Evolutionary conservation across 2,329 filamentous ascomycete genomes (phyloP).

Genomic region (Cordyceps farinosa): DNA sequence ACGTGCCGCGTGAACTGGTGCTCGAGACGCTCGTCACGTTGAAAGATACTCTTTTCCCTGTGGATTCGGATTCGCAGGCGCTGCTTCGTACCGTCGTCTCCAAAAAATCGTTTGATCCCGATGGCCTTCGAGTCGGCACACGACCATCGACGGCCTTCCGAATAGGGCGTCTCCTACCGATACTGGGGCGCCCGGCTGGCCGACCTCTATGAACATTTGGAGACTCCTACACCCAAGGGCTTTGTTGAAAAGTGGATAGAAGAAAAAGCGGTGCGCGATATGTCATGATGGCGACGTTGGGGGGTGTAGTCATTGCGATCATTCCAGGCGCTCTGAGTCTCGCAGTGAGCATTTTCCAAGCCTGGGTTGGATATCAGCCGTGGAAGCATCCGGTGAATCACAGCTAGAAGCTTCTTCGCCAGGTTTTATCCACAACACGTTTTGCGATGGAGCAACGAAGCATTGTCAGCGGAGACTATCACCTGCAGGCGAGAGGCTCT

Average conservation of each 20-base stretch:
- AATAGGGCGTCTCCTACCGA: slow-evolving; percentile 17
- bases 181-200: slow-evolving; percentile 20
- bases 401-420: background rate
- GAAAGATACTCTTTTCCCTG: slow-evolving; percentile 20
- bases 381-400: slow-evolving; percentile 23
- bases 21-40: slow-evolving; percentile 20
- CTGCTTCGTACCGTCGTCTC: slow-evolving; percentile 15
- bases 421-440: background rate
- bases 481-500: background rate
- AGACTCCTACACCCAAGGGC: slow-evolving; percentile 21
- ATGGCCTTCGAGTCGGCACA: slow-evolving; percentile 17
- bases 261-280: slow-evolving; percentile 24
- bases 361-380: slow-evolving; percentile 24
- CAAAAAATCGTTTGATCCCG: slow-evolving; percentile 19
- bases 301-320: slow-evolving; percentile 23
- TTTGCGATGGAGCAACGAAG: background rate
- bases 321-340: slow-evolving; percentile 21
- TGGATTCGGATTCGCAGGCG: slow-evolving; percentile 19
- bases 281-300: slow-evolving; percentile 26
- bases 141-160: slow-evolving; percentile 5
- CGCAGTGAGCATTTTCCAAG: slow-evolving; percentile 21
- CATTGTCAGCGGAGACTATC: background rate
- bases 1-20: slow-evolving; percentile 19
- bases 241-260: slow-evolving; percentile 21
- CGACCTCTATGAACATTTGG: slow-evolving; percentile 21